These are phyloP conservation scores for Macrocystidia cucumis DNA, from an alignment of 1,284 basidiomycete genomes.

Conservation along the genomic window DNA sequence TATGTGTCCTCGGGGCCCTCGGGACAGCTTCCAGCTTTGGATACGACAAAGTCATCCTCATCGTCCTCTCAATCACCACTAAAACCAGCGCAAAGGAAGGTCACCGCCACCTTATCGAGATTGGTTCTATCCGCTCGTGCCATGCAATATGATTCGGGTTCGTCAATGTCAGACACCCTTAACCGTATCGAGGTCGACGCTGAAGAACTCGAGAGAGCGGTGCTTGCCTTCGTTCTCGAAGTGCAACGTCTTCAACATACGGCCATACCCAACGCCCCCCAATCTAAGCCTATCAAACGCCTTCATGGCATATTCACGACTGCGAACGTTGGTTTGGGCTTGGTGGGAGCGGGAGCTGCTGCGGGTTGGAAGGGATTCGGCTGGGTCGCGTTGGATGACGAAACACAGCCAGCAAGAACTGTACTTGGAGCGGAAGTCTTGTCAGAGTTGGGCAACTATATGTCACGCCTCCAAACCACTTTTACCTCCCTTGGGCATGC, in stretches of 20 bases:
- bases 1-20: constrained; percentile 61
- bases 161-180: constrained; percentile 53
- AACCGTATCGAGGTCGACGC: constrained; percentile 71
- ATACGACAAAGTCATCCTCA: constrained; percentile 33
- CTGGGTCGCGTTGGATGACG: constrained; percentile 51
- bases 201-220: constrained; percentile 68
- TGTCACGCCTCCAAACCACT: constrained; percentile 40
- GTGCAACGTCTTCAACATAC: constrained; percentile 51
- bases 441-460: constrained; percentile 39
- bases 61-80: constrained; percentile 48
- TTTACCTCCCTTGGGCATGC: constrained; percentile 31
- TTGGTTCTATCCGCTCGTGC: constrained; percentile 71
- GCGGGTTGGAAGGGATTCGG: constrained; percentile 77
- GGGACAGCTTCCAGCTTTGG: constrained; percentile 46
- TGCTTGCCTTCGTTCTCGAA: constrained; percentile 66
- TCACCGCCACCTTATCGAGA: constrained; percentile 72
- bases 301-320: constrained; percentile 59
- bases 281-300: constrained; percentile 38
- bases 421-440: constrained; percentile 44
- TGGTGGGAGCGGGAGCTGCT: constrained; percentile 63
- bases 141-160: constrained; percentile 67
- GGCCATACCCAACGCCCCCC: constrained; percentile 17
- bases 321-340: constrained; percentile 58
- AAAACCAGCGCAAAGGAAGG: constrained; percentile 69
- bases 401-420: constrained; percentile 38